These are phyloP conservation scores for Conticribra guillardii DNA, from an alignment of 108 stramenopile genomes.

Conservation along the genomic window DNA sequence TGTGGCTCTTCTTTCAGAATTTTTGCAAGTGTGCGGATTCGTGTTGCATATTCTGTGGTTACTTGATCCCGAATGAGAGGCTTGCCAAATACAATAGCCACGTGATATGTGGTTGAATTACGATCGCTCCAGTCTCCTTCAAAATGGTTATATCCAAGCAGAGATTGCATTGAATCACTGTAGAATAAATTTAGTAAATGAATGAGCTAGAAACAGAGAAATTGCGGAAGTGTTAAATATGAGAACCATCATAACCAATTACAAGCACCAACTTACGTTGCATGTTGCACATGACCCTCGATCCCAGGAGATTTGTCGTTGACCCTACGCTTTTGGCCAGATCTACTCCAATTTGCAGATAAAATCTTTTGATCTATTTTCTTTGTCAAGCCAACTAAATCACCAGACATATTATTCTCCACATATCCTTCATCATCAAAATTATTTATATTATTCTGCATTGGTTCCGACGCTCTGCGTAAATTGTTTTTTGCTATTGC, in stretches of 20 bases:
- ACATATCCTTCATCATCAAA: constrained; percentile 1
- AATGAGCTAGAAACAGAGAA: no score
- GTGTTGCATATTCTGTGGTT: constrained; percentile 71
- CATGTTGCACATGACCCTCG: constrained; percentile 21
- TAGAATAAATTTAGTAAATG: neutral
- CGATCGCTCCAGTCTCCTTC: constrained; percentile 37
- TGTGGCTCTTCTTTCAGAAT: constrained; percentile 56
- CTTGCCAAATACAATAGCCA: constrained; percentile 76
- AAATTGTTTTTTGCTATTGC: neutral
- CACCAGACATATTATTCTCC: neutral
- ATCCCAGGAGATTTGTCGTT: constrained; percentile 8
- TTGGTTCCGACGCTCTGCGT: neutral
- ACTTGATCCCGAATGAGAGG: constrained; percentile 65
- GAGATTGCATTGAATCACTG: constrained; percentile 40
- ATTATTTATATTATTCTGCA: neutral
- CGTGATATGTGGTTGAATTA: constrained; percentile 43
- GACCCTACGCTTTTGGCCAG: constrained; percentile 6
- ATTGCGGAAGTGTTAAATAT: no score
- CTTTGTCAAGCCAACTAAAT: constrained; percentile 29
- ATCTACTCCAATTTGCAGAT: constrained; percentile 24
- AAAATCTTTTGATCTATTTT: constrained; percentile 43
- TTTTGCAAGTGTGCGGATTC: constrained; percentile 63
- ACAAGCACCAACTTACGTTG: constrained; percentile 13
- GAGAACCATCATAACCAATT: no score
- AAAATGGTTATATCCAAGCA: constrained; percentile 41